These are phyloP conservation scores for Saccharomycopsis sp. DNA, from an alignment of 805 yeast genomes.

Conservation along the genomic window DNA sequence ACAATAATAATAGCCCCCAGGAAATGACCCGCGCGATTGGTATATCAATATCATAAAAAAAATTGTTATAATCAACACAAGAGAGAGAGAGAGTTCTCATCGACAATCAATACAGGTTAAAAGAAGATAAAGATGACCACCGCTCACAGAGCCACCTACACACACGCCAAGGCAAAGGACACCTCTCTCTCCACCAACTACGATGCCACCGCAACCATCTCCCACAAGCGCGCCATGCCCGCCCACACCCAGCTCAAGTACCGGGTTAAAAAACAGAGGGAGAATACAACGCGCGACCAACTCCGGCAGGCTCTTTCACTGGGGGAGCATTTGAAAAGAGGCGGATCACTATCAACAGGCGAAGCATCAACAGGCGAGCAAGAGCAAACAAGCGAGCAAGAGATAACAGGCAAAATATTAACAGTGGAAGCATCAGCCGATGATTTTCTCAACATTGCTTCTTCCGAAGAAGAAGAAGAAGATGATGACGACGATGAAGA, in stretches of 20 bases:
- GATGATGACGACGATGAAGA: conserved; percentile 6
- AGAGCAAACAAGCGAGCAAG: background rate
- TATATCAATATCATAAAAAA: too few relatives aligned
- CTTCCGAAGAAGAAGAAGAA: background rate
- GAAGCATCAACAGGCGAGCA: background rate
- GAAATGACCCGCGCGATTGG: too few relatives aligned
- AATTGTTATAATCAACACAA: too few relatives aligned
- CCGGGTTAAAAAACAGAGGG: conserved; percentile 6
- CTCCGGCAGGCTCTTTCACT: too few relatives aligned
- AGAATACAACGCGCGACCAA: background rate
- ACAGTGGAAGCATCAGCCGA: background rate
- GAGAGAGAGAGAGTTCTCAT: too few relatives aligned
- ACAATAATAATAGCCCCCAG: too few relatives aligned
- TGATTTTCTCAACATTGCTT: background rate
- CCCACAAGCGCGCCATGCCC: conserved; percentile 19
- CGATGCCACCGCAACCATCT: conserved; percentile 11
- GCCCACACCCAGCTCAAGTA: conserved; percentile 19
- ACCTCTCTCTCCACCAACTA: conserved; percentile 12
- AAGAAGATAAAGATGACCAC: conserved; percentile 18
- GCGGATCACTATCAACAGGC: background rate
- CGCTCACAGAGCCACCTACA: conserved; percentile 21
- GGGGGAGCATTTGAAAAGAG: background rate
- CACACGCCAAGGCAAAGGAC: conserved; percentile 21
- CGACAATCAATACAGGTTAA: too few relatives aligned
- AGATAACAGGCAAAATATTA: background rate